Percentiles rank a stretch among this genome's conserved stretches.
phyloP scores from a whole-genome alignment of 495 filamentous ascomycete species.

The Hypoxylon subgilvum region DNA sequence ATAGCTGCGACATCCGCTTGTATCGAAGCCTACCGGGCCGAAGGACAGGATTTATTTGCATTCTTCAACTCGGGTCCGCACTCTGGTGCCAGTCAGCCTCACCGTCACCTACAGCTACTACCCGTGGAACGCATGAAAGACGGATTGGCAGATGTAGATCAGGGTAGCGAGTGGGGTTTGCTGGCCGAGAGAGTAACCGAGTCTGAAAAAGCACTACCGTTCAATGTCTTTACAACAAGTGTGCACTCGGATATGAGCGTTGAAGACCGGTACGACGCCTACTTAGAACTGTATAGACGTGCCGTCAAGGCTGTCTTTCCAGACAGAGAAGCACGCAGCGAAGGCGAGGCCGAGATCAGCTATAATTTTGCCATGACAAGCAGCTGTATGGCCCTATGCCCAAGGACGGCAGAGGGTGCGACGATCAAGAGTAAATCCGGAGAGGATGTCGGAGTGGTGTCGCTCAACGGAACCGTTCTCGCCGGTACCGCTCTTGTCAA shows the following conservation, averaged over 20 bases:
- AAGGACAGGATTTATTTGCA: slow-evolving; percentile 62
- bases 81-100: slow-evolving; percentile 80
- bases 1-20: slow-evolving; percentile 69
- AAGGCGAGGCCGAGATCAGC: slow-evolving; percentile 65
- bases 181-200: slow-evolving; percentile 58
- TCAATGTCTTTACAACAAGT: slow-evolving; percentile 37
- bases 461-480: slow-evolving; percentile 78
- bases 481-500: slow-evolving; percentile 86
- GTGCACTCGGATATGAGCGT: slow-evolving; percentile 37
- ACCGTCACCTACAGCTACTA: slow-evolving; percentile 80
- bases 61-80: slow-evolving; percentile 84
- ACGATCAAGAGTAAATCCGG: slow-evolving; percentile 44
- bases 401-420: slow-evolving; percentile 59
- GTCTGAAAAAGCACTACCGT: slow-evolving; percentile 31
- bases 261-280: slow-evolving; percentile 39
- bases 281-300: slow-evolving; percentile 59
- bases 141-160: slow-evolving; percentile 44
- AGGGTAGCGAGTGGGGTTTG: slow-evolving; percentile 50
- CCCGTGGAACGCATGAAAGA: slow-evolving; percentile 71
- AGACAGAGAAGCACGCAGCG: slow-evolving; percentile 20
- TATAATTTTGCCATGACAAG: slow-evolving; percentile 83
- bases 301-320: slow-evolving; percentile 48
- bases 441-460: slow-evolving; percentile 60
- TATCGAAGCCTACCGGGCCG: slow-evolving; percentile 63
- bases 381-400: slow-evolving; percentile 70